Base-by-base conservation (phyloP, 495 filamentous ascomycete genomes). In the Aspergillus bertholletiae region DNA sequence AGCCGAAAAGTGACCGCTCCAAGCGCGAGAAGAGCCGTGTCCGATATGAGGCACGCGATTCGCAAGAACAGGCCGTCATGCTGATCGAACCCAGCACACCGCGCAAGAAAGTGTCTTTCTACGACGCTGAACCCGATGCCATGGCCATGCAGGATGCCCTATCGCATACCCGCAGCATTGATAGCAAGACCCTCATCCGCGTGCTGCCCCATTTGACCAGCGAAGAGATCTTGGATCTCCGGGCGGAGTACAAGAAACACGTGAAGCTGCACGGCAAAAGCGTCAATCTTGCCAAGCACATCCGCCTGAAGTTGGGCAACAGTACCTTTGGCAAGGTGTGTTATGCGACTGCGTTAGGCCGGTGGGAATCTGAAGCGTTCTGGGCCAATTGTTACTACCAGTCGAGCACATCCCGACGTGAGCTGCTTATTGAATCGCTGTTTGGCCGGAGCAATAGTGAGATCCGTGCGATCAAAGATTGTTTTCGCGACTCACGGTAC, bases 331-430 rank as follows among this genome's bases (percentile, higher is more conserved):
- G 90, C 71, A 97, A 97, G 68, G 85, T 88, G 9, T 88, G 84
- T 62, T 97, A 96, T 66, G 88, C 90, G 5, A 91, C 89, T 7
- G 93, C 94, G 9, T 83, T 97, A 0, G 94, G 95, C 2, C 79
- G 84, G 43, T 98, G 90, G 88, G 94, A 97, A 74, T 85, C 83
- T 49, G 94, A 98, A 68, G 92, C 89, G 1, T 97, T 94, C 77
- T 98, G 94, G 90, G 93, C 95, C 43, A 98, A 97, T 63, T 96
- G 89, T 71, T 98, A 92, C 85, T 98, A 97, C 74, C 94, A 97
- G 66, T 86, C 88, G 32, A 86, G 89, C 56, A 89, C 88, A 59
- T 88, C 84, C 3, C 80, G 90, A 2, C 82, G 90, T 18, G 90
- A 98, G 67, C 74, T 98, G 20, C 80, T 98, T 41, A 97, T 98